These are phyloP conservation scores for Wickerhamomyces kurtzmanii DNA, from an alignment of 805 yeast species.

Conservation along the genomic window DNA sequence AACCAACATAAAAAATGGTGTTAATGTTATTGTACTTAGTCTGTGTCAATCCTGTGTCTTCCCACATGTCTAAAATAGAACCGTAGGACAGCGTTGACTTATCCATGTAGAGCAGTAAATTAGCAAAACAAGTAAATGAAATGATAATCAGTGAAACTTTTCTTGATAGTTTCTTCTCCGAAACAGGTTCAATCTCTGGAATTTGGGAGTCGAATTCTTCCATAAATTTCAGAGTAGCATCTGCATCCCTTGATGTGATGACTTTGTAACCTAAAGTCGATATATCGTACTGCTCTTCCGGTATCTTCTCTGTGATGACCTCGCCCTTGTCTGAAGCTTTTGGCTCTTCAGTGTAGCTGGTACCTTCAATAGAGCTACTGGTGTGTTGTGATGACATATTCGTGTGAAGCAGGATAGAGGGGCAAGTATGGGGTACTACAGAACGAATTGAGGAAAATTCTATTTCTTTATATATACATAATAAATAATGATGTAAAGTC, in stretches of 20 bases:
- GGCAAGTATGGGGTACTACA: too few species aligned
- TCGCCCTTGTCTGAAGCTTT: too few species aligned
- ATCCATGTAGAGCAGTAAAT: slow-evolving; percentile 37
- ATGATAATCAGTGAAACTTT: slow-evolving; percentile 28
- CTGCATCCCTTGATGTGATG: slow-evolving; percentile 26
- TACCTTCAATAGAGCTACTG: too few species aligned
- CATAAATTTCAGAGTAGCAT: slow-evolving; percentile 27
- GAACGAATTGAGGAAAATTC: too few species aligned
- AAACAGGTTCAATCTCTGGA: slow-evolving; percentile 30
- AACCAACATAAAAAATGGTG: slow-evolving; percentile 45
- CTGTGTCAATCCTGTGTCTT: slow-evolving; percentile 33
- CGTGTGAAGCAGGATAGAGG: too few species aligned
- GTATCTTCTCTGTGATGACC: too few species aligned
- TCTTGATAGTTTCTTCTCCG: slow-evolving; percentile 26
- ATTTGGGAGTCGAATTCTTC: slow-evolving; percentile 20
- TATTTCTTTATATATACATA: too few species aligned
- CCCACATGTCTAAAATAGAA: slow-evolving; percentile 36
- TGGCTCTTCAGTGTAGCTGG: too few species aligned
- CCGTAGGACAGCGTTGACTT: slow-evolving; percentile 41
- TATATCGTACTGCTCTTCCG: too few species aligned
- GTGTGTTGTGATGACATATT: too few species aligned
- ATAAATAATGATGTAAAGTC: too few species aligned
- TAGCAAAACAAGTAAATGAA: slow-evolving; percentile 26
- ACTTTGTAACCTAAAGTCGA: slow-evolving; percentile 14
- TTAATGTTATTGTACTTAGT: slow-evolving; percentile 36